Evolutionary conservation across 495 filamentous ascomycete species (phyloP).

Genomic region (Neurospora cerealis): DNA sequence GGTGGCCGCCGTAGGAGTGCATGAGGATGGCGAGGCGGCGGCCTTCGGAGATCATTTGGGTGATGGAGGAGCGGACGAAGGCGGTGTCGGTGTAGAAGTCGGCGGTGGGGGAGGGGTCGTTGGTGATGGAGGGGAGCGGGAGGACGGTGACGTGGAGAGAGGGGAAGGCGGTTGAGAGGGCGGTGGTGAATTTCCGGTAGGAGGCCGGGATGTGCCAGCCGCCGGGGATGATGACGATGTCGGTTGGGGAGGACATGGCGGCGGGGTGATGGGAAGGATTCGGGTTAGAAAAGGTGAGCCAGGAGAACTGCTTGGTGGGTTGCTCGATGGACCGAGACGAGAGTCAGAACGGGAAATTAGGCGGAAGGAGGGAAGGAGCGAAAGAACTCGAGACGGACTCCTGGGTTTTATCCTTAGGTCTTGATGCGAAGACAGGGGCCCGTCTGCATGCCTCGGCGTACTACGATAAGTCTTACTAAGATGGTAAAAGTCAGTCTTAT

Average conservation of each 20-base stretch:
- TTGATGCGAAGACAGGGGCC: not conserved
- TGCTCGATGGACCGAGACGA: not conserved
- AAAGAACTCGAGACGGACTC: not conserved
- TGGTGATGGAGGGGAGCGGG: not conserved
- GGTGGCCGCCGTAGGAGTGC: slow-evolving; percentile 27
- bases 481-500: not conserved
- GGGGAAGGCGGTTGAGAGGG: slow-evolving; percentile 10
- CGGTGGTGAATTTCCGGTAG: slow-evolving; percentile 20
- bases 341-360: not conserved
- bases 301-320: not conserved
- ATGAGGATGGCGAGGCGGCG: slow-evolving; percentile 17
- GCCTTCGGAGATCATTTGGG: not conserved
- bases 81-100: not conserved
- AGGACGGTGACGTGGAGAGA: not conserved
- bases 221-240: slow-evolving; percentile 17
- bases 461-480: not conserved
- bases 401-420: not conserved
- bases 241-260: not conserved
- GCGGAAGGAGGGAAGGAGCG: not conserved
- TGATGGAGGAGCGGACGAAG: not conserved
- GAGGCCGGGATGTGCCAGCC: slow-evolving; percentile 21
- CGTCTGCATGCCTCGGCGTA: not conserved
- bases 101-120: not conserved
- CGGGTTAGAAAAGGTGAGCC: not conserved
- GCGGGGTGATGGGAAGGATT: not conserved